phyloP scores from a whole-genome alignment of 1,139 yeast species.

The Saccharomyces hybrid region DNA sequence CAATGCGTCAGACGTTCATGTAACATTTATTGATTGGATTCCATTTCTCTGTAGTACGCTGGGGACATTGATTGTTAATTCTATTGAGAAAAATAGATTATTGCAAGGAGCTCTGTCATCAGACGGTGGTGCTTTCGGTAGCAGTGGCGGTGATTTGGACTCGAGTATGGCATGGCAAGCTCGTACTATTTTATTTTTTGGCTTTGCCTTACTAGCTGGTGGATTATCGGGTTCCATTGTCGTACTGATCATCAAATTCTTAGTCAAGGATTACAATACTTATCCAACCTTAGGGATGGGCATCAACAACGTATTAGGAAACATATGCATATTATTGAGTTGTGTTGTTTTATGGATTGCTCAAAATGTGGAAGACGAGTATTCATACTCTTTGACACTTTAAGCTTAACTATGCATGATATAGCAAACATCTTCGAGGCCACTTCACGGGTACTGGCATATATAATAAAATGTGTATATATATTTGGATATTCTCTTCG shows the following conservation, averaged over 20 bases:
- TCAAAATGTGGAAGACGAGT: constrained; percentile 91
- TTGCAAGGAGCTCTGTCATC: constrained; percentile 51
- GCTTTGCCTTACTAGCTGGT: constrained; percentile 87
- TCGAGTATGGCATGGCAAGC: constrained; percentile 85
- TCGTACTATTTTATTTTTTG: constrained; percentile 77
- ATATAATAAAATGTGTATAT: background rate
- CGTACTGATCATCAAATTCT: constrained; percentile 75
- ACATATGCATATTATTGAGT: constrained; percentile 74
- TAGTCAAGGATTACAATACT: constrained; percentile 61
- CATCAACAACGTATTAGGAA: constrained; percentile 74
- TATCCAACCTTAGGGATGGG: constrained; percentile 96
- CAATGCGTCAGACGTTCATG: constrained; percentile 80
- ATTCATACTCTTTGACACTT: constrained; percentile 80
- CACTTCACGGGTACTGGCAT: background rate
- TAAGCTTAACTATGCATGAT: constrained; percentile 27
- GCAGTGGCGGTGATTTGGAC: constrained; percentile 29
- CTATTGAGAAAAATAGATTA: constrained; percentile 79
- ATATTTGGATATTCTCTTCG: background rate
- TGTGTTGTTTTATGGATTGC: constrained; percentile 87
- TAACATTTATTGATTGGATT: constrained; percentile 89
- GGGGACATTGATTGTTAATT: constrained; percentile 87
- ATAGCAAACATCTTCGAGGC: background rate
- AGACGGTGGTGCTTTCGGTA: constrained; percentile 37
- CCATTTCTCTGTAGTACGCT: constrained; percentile 82
- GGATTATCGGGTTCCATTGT: constrained; percentile 91